Conservation (phyloP, 2,329 filamentous ascomycete genomes). For the Aspergillus ruber region DNA sequence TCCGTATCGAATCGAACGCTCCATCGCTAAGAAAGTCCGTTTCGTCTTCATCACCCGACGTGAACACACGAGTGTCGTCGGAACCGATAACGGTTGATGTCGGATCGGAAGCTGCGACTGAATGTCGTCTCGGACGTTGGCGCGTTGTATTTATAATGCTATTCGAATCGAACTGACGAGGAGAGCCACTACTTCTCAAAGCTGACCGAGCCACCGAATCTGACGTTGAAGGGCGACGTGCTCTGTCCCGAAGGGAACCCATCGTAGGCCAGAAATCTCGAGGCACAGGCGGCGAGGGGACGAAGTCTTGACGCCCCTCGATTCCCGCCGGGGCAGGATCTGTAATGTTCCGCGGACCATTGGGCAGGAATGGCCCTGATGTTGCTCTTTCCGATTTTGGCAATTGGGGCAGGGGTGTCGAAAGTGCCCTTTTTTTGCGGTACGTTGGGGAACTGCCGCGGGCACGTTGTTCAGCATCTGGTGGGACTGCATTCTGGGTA, state of each 20-base stretch:
- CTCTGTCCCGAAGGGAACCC: conserved; percentile 9
- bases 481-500: conserved; percentile 13
- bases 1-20: conserved; percentile 57
- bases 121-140: conserved; percentile 46
- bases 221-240: conserved; percentile 18
- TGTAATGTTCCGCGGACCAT: conserved; percentile 35
- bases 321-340: conserved; percentile 27
- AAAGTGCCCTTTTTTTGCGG: conserved; percentile 25
- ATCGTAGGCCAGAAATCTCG: conserved; percentile 20
- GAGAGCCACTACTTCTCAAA: conserved; percentile 16
- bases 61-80: conserved; percentile 53
- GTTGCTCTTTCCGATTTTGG: conserved; percentile 21
- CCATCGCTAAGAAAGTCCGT: conserved; percentile 57
- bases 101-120: conserved; percentile 52
- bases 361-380: conserved; percentile 15
- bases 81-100: conserved; percentile 55
- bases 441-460: conserved; percentile 21
- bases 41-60: conserved; percentile 56
- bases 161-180: conserved; percentile 15
- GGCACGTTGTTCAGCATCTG: conserved; percentile 26
- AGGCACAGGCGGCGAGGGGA: conserved; percentile 18
- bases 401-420: conserved; percentile 20
- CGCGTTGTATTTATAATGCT: conserved; percentile 20
- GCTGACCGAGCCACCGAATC: conserved; percentile 23
- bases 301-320: conserved; percentile 8